These are phyloP conservation scores for Leptodermis oblonga DNA, from an alignment of 257 asterid species.

Conservation along the genomic window DNA sequence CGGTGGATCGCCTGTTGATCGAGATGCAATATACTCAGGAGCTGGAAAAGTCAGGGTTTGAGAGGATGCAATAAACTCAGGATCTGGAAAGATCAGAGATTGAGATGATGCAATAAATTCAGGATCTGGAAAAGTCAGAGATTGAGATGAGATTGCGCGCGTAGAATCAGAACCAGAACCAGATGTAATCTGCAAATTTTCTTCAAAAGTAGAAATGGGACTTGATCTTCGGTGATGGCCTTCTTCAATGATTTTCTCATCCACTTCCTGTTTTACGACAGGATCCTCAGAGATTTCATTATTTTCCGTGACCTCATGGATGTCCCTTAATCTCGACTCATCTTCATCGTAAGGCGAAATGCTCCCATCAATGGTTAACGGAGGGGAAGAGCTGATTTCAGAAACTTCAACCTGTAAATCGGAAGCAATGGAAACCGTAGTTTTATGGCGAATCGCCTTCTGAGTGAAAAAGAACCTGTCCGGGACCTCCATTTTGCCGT, in stretches of 20 bases:
- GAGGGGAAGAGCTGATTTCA: conserved; percentile 72
- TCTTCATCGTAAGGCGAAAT: conserved; percentile 41
- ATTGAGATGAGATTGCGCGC: conserved; percentile 8
- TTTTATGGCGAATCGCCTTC: conserved; percentile 28
- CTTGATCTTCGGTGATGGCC: conserved; percentile 8
- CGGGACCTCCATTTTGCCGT: conserved; percentile 33
- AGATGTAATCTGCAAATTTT: conserved; percentile 12
- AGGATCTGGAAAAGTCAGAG: background rate
- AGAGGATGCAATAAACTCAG: too few relatives aligned
- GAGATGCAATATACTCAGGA: background rate
- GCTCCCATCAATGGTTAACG: conserved; percentile 43
- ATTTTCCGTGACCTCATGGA: conserved; percentile 27
- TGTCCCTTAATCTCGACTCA: conserved; percentile 37
- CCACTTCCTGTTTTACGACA: conserved; percentile 4
- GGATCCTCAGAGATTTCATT: conserved; percentile 23
- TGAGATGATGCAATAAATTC: background rate
- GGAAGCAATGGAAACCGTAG: conserved; percentile 70
- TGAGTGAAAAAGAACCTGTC: conserved; percentile 24
- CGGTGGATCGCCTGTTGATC: background rate
- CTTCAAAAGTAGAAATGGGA: conserved; percentile 1
- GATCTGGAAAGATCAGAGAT: background rate
- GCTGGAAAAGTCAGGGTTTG: conserved; percentile 4
- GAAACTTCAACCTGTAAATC: conserved; percentile 90
- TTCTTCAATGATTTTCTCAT: conserved; percentile 17
- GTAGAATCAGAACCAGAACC: conserved; percentile 1